Percentiles rank a stretch among this genome's conserved stretches.
phyloP scores from a whole-genome alignment of 345 rosid species.

The Moricandia arvensis region DNA sequence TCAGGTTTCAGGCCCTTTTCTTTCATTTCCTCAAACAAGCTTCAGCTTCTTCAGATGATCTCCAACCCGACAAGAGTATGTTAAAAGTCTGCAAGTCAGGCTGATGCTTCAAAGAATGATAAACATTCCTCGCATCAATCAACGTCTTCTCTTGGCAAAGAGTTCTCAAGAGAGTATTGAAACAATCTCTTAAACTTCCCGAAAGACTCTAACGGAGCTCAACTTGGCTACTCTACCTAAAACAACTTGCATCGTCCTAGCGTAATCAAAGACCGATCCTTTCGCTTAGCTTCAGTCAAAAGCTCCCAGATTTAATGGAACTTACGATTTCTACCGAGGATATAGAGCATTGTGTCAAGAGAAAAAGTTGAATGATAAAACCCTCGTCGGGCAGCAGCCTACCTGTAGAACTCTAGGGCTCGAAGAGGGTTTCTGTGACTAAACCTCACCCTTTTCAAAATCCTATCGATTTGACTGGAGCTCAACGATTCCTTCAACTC shows the following conservation, averaged over 20 bases:
- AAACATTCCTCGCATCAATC: conserved; percentile 83
- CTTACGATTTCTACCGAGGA: conserved; percentile 68
- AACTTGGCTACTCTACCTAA: conserved; percentile 80
- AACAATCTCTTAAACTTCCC: conserved; percentile 66
- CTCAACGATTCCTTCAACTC: conserved; percentile 46
- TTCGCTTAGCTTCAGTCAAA: conserved; percentile 54
- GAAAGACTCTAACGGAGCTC: conserved; percentile 71
- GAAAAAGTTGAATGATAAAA: conserved; percentile 65
- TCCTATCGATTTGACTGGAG: conserved; percentile 55
- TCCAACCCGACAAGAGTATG: conserved; percentile 87
- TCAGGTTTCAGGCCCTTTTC: conserved; percentile 72
- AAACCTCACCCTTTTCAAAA: conserved; percentile 70
- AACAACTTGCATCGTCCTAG: conserved; percentile 72
- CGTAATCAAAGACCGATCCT: conserved; percentile 61
- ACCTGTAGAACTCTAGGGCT: conserved; percentile 64
- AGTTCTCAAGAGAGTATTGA: conserved; percentile 79
- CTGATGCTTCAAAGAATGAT: conserved; percentile 64
- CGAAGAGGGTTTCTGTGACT: conserved; percentile 78
- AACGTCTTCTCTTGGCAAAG: conserved; percentile 90
- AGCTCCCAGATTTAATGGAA: conserved; percentile 74
- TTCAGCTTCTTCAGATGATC: conserved; percentile 68
- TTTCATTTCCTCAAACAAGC: conserved; percentile 69
- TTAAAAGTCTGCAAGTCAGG: conserved; percentile 81
- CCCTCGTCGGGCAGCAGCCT: conserved; percentile 47
- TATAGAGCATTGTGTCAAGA: conserved; percentile 71